phyloP scores from a whole-genome alignment of 2,329 filamentous ascomycete genomes.

The Cercospora berteroae region DNA sequence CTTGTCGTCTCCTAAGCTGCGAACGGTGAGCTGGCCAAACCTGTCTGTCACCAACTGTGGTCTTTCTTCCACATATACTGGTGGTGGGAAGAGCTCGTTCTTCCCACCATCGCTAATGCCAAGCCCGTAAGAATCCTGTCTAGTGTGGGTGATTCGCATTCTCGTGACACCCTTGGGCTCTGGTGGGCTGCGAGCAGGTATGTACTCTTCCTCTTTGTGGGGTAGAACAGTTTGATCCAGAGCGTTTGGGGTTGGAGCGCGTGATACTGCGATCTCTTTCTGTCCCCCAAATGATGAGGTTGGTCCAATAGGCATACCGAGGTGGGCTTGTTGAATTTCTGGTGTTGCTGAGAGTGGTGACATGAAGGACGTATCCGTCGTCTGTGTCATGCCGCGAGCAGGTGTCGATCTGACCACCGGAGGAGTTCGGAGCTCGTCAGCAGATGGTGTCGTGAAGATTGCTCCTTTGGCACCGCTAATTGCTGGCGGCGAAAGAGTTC shows the following conservation, averaged over 20 bases:
- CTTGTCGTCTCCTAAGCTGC: conserved; percentile 23
- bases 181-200: neutral
- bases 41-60: conserved; percentile 31
- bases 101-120: conserved; percentile 26
- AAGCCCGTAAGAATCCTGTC: conserved; percentile 30
- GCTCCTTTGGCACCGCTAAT: neutral
- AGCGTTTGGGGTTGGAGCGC: conserved; percentile 8
- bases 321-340: conserved; percentile 32
- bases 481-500: neutral
- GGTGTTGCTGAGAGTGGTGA: conserved; percentile 35
- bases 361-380: conserved; percentile 26
- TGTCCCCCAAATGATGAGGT: conserved; percentile 30
- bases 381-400: conserved; percentile 19
- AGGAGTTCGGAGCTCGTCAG: conserved; percentile 27
- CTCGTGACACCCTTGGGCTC: neutral
- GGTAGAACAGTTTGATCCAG: neutral
- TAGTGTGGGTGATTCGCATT: conserved; percentile 19
- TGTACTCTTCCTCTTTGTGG: neutral
- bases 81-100: conserved; percentile 28
- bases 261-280: conserved; percentile 23
- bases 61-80: conserved; percentile 25
- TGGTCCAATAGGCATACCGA: conserved; percentile 31
- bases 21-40: conserved; percentile 35
- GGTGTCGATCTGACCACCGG: conserved; percentile 2
- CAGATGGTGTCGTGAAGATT: conserved; percentile 32